phyloP scores from a whole-genome alignment of 202 grass and related monocot genomes.

The Dendrocalamus latiflorus region DNA sequence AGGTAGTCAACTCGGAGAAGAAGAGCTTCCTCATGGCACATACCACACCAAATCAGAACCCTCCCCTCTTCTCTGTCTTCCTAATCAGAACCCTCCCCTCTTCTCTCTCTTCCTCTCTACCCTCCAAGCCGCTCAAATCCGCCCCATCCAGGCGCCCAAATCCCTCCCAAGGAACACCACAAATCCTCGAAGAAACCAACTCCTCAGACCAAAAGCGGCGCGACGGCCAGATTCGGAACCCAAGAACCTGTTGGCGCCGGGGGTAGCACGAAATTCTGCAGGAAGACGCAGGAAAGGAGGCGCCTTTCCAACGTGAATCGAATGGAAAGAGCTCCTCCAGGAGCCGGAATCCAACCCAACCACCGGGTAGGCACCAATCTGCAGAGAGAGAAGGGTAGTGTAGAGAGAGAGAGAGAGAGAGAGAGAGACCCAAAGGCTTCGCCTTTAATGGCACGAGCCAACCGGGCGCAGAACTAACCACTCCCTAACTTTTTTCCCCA shows the following conservation, averaged over 20 bases:
- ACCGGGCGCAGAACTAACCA: slow-evolving; percentile 26
- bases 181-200: slow-evolving; percentile 37
- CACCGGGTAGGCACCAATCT: slow-evolving; percentile 13
- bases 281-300: neutral
- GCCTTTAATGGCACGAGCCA: slow-evolving; percentile 46
- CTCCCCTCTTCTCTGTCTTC: slow-evolving; percentile 79
- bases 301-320: neutral
- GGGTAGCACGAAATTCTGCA: slow-evolving; percentile 28
- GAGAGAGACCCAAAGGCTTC: neutral
- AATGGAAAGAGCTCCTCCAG: neutral
- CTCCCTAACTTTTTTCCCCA: slow-evolving; percentile 20
- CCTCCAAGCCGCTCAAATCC: slow-evolving; percentile 24
- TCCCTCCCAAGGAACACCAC: neutral
- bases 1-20: no score
- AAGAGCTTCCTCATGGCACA: no score
- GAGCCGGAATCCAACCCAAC: neutral
- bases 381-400: no score
- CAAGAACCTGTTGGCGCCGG: neutral
- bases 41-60: no score
- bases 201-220: neutral
- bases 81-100: slow-evolving; percentile 17
- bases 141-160: slow-evolving; percentile 14
- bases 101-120: neutral
- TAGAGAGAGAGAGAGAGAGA: neutral
- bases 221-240: slow-evolving; percentile 18